A percentile compares a stretch with the other conserved stretches of the same genome.
phyloP scores from a whole-genome alignment of 2,329 filamentous ascomycete genomes.

The Hypoxylon sp. region DNA sequence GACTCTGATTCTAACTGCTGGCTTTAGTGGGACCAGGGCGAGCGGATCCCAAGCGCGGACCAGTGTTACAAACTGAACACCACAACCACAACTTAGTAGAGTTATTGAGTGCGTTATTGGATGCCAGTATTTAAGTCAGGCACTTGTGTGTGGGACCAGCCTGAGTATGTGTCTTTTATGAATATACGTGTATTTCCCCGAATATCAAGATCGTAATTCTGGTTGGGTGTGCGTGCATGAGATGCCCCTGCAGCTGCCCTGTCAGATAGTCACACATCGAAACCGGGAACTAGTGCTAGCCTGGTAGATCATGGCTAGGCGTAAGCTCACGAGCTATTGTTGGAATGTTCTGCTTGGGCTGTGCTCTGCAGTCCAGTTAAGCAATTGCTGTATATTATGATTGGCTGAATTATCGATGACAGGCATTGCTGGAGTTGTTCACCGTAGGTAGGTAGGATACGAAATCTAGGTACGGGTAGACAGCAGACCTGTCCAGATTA shows the following conservation, averaged over 20 bases:
- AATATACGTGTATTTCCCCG: not conserved
- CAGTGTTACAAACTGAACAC: constrained; percentile 51
- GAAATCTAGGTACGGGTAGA: too few relatives aligned
- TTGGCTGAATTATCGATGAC: too few relatives aligned
- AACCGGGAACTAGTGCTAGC: not conserved
- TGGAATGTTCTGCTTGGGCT: too few relatives aligned
- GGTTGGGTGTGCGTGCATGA: constrained; percentile 3
- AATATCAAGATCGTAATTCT: constrained; percentile 4
- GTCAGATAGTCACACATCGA: not conserved
- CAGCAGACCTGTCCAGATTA: too few relatives aligned
- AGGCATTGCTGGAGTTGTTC: too few relatives aligned
- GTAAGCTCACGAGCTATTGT: not conserved
- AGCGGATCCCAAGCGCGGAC: constrained; percentile 50
- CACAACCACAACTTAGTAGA: constrained; percentile 16
- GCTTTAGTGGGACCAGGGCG: constrained; percentile 56
- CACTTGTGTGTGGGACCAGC: not conserved
- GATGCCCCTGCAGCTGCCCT: too few relatives aligned
- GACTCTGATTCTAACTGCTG: constrained; percentile 28
- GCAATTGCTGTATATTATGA: too few relatives aligned
- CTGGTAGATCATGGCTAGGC: constrained; percentile 4
- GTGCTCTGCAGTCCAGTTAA: too few relatives aligned
- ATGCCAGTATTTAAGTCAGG: not conserved
- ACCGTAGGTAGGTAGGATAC: too few relatives aligned
- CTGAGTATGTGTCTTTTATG: not conserved
- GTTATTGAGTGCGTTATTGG: not conserved